Conservation (phyloP, 192 early-diverging fungal species). For the Backusella tuberculispora region DNA sequence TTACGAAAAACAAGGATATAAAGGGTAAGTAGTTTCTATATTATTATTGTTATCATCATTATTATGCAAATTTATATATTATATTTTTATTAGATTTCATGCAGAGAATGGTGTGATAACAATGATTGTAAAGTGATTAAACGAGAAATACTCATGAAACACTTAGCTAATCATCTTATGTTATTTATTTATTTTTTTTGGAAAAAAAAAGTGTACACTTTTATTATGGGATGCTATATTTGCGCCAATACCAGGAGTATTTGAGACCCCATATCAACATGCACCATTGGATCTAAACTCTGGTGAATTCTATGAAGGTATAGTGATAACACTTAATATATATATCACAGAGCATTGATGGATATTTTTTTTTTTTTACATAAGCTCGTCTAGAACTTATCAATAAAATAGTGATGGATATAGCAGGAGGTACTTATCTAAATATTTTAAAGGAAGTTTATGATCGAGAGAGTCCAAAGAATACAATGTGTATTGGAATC, state of each 20-base stretch:
- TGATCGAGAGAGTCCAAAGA: constrained; percentile 44
- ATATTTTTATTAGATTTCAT: constrained; percentile 48
- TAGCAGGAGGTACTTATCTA: constrained; percentile 31
- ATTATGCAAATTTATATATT: neutral
- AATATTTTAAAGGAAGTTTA: constrained; percentile 42
- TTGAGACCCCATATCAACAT: constrained; percentile 73
- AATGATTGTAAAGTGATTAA: constrained; percentile 45
- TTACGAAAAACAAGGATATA: constrained; percentile 64
- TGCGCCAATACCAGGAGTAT: constrained; percentile 59
- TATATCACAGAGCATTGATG: neutral
- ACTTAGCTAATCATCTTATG: neutral
- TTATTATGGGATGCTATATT: constrained; percentile 78
- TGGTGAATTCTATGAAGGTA: constrained; percentile 64
- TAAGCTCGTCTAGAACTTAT: constrained; percentile 46
- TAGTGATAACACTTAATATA: neutral
- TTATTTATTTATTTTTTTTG: neutral
- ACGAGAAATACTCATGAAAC: neutral
- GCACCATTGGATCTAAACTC: constrained; percentile 68
- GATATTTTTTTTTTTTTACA: constrained; percentile 20
- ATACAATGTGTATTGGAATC: constrained; percentile 52
- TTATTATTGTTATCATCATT: too few species aligned
- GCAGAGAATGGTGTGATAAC: constrained; percentile 64
- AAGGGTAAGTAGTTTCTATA: constrained; percentile 40
- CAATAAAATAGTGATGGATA: constrained; percentile 42
- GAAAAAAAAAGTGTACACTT: constrained; percentile 49